These are phyloP conservation scores for Albophoma yamanashiensis DNA, from an alignment of 2,329 filamentous ascomycete genomes.

Conservation along the genomic window DNA sequence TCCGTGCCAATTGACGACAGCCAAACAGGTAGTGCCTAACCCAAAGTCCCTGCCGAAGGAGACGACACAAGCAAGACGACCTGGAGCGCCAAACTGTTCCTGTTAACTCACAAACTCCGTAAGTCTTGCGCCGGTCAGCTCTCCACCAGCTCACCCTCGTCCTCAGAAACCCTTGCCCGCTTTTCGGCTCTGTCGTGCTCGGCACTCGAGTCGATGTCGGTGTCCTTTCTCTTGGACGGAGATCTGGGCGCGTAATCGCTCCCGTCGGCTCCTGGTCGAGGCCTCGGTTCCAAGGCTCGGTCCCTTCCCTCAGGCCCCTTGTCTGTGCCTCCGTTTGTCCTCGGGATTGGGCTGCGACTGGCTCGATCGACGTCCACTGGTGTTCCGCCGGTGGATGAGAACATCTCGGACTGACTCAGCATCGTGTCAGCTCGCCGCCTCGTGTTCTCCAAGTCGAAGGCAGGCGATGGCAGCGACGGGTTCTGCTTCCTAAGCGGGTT, in stretches of 20 bases:
- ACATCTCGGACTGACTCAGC: constrained; percentile 29
- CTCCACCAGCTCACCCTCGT: constrained; percentile 36
- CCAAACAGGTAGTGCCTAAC: background rate
- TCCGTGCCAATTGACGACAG: background rate
- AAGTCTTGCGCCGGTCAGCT: constrained; percentile 8
- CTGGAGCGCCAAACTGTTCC: background rate
- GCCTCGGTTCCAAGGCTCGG: constrained; percentile 6
- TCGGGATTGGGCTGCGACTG: constrained; percentile 35
- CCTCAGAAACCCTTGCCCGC: constrained; percentile 32
- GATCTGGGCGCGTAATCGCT: constrained; percentile 21
- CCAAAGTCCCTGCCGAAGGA: background rate
- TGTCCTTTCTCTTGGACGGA: constrained; percentile 31
- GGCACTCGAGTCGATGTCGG: constrained; percentile 19
- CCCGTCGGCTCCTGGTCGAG: constrained; percentile 20
- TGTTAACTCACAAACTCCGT: background rate
- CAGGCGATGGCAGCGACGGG: constrained; percentile 40
- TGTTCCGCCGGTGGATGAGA: constrained; percentile 38
- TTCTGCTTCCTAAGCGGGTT: constrained; percentile 51
- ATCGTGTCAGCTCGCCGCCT: constrained; percentile 35
- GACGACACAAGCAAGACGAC: background rate
- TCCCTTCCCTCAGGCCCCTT: constrained; percentile 10
- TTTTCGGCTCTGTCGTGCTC: constrained; percentile 29
- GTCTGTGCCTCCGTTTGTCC: constrained; percentile 27
- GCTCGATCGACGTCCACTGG: constrained; percentile 35
- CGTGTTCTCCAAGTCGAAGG: constrained; percentile 45